phyloP scores from a whole-genome alignment of 1,284 basidiomycete species.

The Malassezia furfur region DNA sequence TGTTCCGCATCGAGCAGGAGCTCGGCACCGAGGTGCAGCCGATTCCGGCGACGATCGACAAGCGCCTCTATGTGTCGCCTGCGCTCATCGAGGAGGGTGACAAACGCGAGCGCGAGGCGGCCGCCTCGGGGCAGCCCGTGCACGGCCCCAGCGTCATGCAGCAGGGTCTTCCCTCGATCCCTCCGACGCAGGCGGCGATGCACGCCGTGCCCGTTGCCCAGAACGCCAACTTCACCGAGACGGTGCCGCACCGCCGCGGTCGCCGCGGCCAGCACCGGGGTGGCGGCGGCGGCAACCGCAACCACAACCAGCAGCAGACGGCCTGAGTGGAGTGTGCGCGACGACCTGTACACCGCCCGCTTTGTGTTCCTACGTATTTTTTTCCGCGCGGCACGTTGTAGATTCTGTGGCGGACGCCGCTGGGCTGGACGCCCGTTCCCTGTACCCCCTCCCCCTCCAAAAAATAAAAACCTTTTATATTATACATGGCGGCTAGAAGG shows the following conservation, averaged over 20 bases:
- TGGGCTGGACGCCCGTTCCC: background rate
- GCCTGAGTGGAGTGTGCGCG: background rate
- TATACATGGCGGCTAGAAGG: constrained; percentile 1
- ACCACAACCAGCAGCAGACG: constrained; percentile 1
- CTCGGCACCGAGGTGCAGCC: constrained; percentile 95
- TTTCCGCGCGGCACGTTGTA: background rate
- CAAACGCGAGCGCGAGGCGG: constrained; percentile 12
- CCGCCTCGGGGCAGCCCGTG: constrained; percentile 8
- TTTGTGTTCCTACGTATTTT: background rate
- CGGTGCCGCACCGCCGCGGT: constrained; percentile 29
- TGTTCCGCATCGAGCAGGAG: constrained; percentile 96
- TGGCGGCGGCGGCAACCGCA: background rate
- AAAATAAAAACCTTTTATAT: constrained; percentile 5
- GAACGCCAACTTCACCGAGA: constrained; percentile 44
- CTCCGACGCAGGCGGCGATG: constrained; percentile 46
- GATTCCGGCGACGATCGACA: constrained; percentile 83
- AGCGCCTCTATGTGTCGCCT: constrained; percentile 62
- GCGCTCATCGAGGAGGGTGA: constrained; percentile 39
- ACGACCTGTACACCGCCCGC: too few relatives aligned
- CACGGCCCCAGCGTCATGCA: constrained; percentile 31
- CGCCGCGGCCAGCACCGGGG: constrained; percentile 21
- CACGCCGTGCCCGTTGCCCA: constrained; percentile 41
- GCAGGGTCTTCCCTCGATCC: constrained; percentile 45
- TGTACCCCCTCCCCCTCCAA: background rate
- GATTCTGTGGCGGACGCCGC: background rate